These are phyloP conservation scores for Ogataea trehalophila DNA, from an alignment of 805 yeast genomes.

Conservation along the genomic window DNA sequence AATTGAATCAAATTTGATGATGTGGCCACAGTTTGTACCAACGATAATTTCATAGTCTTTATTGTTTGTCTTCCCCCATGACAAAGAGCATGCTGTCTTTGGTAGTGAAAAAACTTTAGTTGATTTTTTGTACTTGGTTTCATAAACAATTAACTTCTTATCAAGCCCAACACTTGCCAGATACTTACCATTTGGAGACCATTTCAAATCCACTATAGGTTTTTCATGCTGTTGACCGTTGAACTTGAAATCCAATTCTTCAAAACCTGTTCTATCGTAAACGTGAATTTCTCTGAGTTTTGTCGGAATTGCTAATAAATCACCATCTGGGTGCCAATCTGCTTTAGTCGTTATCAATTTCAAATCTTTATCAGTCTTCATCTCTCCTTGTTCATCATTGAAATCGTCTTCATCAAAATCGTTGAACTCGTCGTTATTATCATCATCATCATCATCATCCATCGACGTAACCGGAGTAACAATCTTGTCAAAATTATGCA, in stretches of 20 bases:
- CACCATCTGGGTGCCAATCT: slow-evolving; percentile 71
- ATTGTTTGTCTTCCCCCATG: slow-evolving; percentile 30
- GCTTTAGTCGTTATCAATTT: slow-evolving; percentile 40
- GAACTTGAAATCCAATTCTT: slow-evolving; percentile 13
- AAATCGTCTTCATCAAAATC: slow-evolving; percentile 22
- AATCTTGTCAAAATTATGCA: slow-evolving; percentile 39
- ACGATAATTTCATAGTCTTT: slow-evolving; percentile 27
- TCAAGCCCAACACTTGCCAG: slow-evolving; percentile 57
- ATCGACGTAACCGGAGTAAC: slow-evolving; percentile 33
- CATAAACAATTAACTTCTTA: slow-evolving; percentile 52
- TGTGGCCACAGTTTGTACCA: slow-evolving; percentile 41
- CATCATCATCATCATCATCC: slow-evolving; percentile 36
- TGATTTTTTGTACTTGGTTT: slow-evolving; percentile 34
- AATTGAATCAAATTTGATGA: slow-evolving; percentile 23
- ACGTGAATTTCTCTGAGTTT: slow-evolving; percentile 42
- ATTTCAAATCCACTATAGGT: slow-evolving; percentile 46
- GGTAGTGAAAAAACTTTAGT: slow-evolving; percentile 26
- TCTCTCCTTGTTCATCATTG: slow-evolving; percentile 12
- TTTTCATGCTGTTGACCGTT: slow-evolving; percentile 24
- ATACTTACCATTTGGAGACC: slow-evolving; percentile 58
- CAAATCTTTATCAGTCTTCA: slow-evolving; percentile 32
- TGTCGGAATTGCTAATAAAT: slow-evolving; percentile 63
- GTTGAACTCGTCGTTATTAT: slow-evolving; percentile 30
- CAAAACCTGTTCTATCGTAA: slow-evolving; percentile 36
- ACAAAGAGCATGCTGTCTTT: slow-evolving; percentile 19